These are phyloP conservation scores for Beauveria sp. DNA, from an alignment of 2,329 filamentous ascomycete genomes.

Conservation along the genomic window DNA sequence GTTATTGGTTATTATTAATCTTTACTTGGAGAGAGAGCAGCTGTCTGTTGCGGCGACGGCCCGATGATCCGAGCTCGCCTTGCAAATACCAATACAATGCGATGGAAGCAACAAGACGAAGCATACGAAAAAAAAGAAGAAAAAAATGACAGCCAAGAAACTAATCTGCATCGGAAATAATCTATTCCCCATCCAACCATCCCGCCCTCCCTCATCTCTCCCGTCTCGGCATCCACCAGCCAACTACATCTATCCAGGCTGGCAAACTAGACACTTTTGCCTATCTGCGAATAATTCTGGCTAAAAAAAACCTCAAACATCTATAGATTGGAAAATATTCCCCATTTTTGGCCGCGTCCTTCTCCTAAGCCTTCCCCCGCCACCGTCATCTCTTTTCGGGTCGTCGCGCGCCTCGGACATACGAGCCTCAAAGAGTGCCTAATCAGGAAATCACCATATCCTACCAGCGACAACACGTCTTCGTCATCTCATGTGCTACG, in stretches of 20 bases:
- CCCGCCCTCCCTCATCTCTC: neutral
- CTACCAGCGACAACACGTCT: neutral
- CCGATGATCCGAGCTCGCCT: neutral
- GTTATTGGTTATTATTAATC: neutral
- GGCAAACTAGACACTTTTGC: neutral
- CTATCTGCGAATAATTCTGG: neutral
- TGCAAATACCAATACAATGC: no score
- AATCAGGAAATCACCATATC: neutral
- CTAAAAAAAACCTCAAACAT: no score
- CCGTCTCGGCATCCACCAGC: neutral
- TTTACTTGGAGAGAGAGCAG: no score
- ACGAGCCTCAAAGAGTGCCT: neutral
- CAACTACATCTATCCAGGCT: neutral
- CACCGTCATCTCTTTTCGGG: neutral
- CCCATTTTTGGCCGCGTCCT: neutral
- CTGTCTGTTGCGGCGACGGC: neutral
- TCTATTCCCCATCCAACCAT: neutral
- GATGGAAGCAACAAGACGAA: no score
- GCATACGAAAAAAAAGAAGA: no score
- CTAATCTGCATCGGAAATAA: neutral
- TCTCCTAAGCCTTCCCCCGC: neutral
- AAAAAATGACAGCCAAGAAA: no score
- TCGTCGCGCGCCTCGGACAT: constrained; percentile 6
- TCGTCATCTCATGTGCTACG: neutral
- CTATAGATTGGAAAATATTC: no score